Conservation (phyloP, 805 yeast species). For the Saccharomycopsis javanensis region DNA sequence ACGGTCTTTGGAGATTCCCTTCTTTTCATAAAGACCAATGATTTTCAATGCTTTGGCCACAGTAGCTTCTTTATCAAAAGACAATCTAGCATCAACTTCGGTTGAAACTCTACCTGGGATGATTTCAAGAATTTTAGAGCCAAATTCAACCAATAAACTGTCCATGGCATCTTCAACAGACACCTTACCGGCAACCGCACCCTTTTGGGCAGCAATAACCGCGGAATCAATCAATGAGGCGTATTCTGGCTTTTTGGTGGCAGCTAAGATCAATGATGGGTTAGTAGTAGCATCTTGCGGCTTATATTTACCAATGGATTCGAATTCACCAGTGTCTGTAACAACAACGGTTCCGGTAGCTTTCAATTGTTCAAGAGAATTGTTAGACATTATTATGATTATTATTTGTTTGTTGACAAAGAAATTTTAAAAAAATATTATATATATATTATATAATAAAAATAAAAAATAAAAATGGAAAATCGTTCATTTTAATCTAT, state of each 20-base stretch:
- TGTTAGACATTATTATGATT: conserved; percentile 28
- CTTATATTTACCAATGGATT: conserved; percentile 91
- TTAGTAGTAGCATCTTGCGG: conserved; percentile 99
- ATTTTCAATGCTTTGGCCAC: conserved; percentile 87
- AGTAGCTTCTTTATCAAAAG: conserved; percentile 91
- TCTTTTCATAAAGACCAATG: conserved; percentile 74
- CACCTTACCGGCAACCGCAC: conserved; percentile 32
- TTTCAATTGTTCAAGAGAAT: conserved; percentile 86
- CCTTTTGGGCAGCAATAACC: conserved; percentile 47
- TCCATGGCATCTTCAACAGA: conserved; percentile 84
- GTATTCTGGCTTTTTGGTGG: conserved; percentile 83
- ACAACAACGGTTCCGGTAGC: conserved; percentile 94
- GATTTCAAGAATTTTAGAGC: conserved; percentile 81
- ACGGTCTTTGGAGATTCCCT: conserved; percentile 83
- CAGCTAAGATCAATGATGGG: conserved; percentile 95
- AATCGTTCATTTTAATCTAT: no score
- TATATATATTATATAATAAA: no score
- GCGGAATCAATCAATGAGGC: conserved; percentile 86
- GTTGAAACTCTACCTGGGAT: conserved; percentile 99
- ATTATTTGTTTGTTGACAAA: no score
- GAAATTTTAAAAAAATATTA: no score
- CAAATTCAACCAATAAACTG: conserved; percentile 90
- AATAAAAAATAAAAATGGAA: no score
- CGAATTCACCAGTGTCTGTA: conserved; percentile 98
- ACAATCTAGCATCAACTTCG: conserved; percentile 97